These are phyloP conservation scores for barrel medic (Medicago truncatula) DNA, from an alignment of 306 rosid genomes.

Conservation along the genomic window DNA sequence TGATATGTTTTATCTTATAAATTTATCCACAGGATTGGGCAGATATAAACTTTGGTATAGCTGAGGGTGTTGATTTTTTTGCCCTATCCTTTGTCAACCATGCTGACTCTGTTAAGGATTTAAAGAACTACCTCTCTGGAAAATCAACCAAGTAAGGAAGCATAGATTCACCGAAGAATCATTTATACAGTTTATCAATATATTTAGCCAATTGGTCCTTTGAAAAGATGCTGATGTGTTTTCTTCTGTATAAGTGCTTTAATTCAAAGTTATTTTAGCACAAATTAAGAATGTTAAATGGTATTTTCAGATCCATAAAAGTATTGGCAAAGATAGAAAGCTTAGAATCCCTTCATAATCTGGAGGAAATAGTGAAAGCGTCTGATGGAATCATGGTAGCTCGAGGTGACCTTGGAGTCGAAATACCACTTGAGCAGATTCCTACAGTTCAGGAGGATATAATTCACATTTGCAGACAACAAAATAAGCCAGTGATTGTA, in stretches of 20 bases:
- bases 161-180: conserved; percentile 18
- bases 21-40: conserved; percentile 76
- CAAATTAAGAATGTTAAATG: conserved; percentile 7
- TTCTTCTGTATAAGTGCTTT: conserved; percentile 22
- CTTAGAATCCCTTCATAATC: conserved; percentile 75
- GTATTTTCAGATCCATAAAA: conserved; percentile 61
- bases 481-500: conserved; percentile 89
- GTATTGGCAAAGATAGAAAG: conserved; percentile 91
- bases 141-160: conserved; percentile 74
- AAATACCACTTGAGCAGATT: conserved; percentile 89
- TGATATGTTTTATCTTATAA: conserved; percentile 19
- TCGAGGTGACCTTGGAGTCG: conserved; percentile 91
- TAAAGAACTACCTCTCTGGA: conserved; percentile 68
- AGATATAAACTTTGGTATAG: conserved; percentile 77
- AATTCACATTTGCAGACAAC: conserved; percentile 66
- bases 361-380: conserved; percentile 74
- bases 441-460: conserved; percentile 81
- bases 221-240: conserved; percentile 3
- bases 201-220: conserved; percentile 3
- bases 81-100: conserved; percentile 84
- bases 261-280: background rate
- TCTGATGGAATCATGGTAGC: conserved; percentile 96
- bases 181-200: conserved; percentile 2
- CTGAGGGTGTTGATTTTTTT: conserved; percentile 75
- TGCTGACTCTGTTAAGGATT: conserved; percentile 64